Percentiles rank a stretch among this genome's conserved stretches.
phyloP scores from a whole-genome alignment of 441 rosid species.

The Aquilaria agallochum region DNA sequence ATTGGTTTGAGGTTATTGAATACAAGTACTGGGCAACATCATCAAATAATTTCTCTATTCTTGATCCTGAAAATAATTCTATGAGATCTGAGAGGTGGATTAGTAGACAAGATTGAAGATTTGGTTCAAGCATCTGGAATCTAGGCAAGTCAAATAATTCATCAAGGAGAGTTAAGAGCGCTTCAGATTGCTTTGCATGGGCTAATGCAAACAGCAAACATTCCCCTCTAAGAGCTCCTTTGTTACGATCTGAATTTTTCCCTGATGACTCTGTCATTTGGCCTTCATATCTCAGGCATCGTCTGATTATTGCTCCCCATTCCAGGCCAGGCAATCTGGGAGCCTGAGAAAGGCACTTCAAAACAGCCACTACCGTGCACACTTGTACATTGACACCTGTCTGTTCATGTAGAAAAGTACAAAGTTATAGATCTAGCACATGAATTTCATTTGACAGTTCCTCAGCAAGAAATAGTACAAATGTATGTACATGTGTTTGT shows the following conservation, averaged over 20 bases:
- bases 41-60: constrained; percentile 67
- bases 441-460: too few relatives aligned
- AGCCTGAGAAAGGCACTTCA: constrained; percentile 84
- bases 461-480: neutral
- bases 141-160: constrained; percentile 75
- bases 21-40: constrained; percentile 53
- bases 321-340: constrained; percentile 81
- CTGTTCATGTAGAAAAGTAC: constrained; percentile 20
- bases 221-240: constrained; percentile 61
- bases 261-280: constrained; percentile 30
- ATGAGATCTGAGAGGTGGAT: constrained; percentile 52
- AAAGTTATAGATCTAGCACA: too few relatives aligned
- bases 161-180: constrained; percentile 67
- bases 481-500: neutral
- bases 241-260: constrained; percentile 34
- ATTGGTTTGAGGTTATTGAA: constrained; percentile 39
- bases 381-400: constrained; percentile 24
- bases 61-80: constrained; percentile 74
- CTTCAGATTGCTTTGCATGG: constrained; percentile 68
- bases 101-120: constrained; percentile 64
- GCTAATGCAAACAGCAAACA: constrained; percentile 61
- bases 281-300: constrained; percentile 78
- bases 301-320: constrained; percentile 78
- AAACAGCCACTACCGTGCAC: constrained; percentile 41
- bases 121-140: constrained; percentile 58